phyloP scores from a whole-genome alignment of 345 rosid genomes.

The Anastatica hierochuntica region DNA sequence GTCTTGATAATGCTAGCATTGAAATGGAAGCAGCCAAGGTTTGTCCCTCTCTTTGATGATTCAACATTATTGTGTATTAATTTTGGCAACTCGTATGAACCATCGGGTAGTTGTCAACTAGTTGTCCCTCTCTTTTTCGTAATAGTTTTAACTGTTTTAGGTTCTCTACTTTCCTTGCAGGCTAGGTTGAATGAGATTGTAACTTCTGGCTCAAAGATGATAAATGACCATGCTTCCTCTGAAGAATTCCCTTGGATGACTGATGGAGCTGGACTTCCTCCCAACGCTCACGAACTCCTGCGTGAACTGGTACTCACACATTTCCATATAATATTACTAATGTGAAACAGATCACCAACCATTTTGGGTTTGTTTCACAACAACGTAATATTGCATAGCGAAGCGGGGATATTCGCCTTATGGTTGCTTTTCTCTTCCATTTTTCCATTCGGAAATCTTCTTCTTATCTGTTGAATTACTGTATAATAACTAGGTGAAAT shows the following conservation, averaged over 20 bases:
- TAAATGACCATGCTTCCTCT: slow-evolving; percentile 32
- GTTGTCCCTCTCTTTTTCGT: not conserved
- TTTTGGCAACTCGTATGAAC: not conserved
- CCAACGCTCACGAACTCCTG: slow-evolving; percentile 77
- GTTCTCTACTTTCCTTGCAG: slow-evolving; percentile 43
- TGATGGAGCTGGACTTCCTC: slow-evolving; percentile 96
- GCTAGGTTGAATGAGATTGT: slow-evolving; percentile 88
- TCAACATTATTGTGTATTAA: not conserved
- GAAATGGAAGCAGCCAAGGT: slow-evolving; percentile 99
- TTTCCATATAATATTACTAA: not conserved
- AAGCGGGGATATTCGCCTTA: too few species aligned
- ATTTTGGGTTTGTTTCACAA: not conserved
- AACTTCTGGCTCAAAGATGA: slow-evolving; percentile 42
- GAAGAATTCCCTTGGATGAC: slow-evolving; percentile 86
- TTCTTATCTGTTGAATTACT: not conserved
- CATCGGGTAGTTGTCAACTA: not conserved
- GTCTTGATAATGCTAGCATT: slow-evolving; percentile 89
- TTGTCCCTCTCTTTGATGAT: slow-evolving; percentile 15
- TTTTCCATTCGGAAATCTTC: too few species aligned
- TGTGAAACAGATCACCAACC: not conserved
- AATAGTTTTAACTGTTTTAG: too few species aligned
- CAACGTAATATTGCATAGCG: not conserved
- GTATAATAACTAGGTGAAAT: slow-evolving; percentile 45
- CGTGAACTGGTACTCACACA: slow-evolving; percentile 52
- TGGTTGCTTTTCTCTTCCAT: too few species aligned